Base-by-base conservation (phyloP, 2,329 filamentous ascomycete genomes). In the Iodosphaeria phyllophila region DNA sequence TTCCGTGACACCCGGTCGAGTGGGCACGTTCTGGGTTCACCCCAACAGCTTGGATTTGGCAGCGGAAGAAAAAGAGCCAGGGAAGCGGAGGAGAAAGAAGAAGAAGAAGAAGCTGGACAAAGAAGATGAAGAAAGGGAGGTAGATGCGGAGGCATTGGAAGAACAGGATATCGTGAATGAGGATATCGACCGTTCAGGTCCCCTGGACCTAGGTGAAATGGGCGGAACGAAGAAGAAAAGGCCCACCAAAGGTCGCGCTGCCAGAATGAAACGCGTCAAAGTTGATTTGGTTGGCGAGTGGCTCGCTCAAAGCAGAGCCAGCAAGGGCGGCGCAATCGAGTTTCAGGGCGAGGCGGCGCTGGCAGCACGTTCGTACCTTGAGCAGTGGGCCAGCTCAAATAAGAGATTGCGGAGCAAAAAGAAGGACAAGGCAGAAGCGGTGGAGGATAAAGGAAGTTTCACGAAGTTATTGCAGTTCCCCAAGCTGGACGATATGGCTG, bases 401-500 rank as follows among this genome's bases (percentile, higher is more conserved):
- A 47, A 5, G 43, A 38, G 7, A 26, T 9, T 23, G 12, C 22
- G n/a, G 9, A 9, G 16, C 16, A 28, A 22, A 15, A 17, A 24
- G 16, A 47, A 39, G 17, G 37, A 35, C 2, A 41, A 50, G 18
- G 51, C 50, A 2, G 39, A 44, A 23, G 32, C 34, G n/a, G 44
- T 50, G 23, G 50, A n/a, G n/a, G n/a, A n/a, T n/a, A n/a, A n/a
- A n/a, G n/a, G n/a, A n/a, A n/a, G n/a, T n/a, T n/a, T n/a, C n/a
- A n/a, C n/a, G n/a, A n/a, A n/a, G n/a, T n/a, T 44, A 10, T 32
- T 37, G 8, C 38, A 31, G 23, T 54, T 51, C 39, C 40, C 34
- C n/a, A 89, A 89, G 47, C 46, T 86, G 26, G 80, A 91, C 46
- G 80, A 91, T 51, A 49, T 91, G 24, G 75, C 79, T 0, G 80